A percentile compares a stretch with the other conserved stretches of the same genome.
Conservation (phyloP, 1,139 yeast species). For the Kodamaea alishanica region DNA sequence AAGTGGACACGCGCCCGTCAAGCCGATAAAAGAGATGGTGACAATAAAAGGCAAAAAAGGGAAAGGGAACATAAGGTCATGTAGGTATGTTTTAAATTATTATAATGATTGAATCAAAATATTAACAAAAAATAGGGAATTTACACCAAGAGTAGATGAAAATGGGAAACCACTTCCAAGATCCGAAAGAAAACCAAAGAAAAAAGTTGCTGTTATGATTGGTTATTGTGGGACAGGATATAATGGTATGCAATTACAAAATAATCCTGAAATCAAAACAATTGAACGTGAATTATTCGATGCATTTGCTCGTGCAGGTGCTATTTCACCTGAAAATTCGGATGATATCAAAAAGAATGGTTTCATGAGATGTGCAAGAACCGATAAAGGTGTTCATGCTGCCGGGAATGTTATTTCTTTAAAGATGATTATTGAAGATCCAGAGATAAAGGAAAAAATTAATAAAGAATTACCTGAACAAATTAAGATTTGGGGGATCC, state of each 20-base stretch:
- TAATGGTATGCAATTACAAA: conserved; percentile 89
- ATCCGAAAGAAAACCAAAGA: conserved; percentile 71
- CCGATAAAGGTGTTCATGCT: conserved; percentile 99
- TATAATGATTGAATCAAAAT: conserved; percentile 1
- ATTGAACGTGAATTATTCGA: conserved; percentile 87
- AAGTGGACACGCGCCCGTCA: conserved; percentile 37
- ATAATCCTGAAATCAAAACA: conserved; percentile 83
- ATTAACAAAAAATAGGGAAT: conserved; percentile 35
- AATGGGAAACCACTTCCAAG: conserved; percentile 57
- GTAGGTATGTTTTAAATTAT: conserved; percentile 41
- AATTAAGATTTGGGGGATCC: conserved; percentile 90
- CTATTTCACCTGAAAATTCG: conserved; percentile 83
- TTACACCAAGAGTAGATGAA: conserved; percentile 49
- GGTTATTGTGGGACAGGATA: conserved; percentile 99
- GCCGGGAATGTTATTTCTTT: conserved; percentile 92
- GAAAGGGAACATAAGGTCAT: conserved; percentile 37
- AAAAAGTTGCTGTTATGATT: conserved; percentile 85
- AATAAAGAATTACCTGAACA: conserved; percentile 76
- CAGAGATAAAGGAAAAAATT: conserved; percentile 68
- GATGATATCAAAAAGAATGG: conserved; percentile 87
- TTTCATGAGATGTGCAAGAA: conserved; percentile 94
- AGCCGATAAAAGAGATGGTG: conserved; percentile 34
- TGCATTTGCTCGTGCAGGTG: conserved; percentile 87
- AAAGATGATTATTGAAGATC: conserved; percentile 85
- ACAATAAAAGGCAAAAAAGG: conserved; percentile 31